Evolutionary conservation across 1,139 yeast species (phyloP).

Genomic region (Yamadazyma sp.): DNA sequence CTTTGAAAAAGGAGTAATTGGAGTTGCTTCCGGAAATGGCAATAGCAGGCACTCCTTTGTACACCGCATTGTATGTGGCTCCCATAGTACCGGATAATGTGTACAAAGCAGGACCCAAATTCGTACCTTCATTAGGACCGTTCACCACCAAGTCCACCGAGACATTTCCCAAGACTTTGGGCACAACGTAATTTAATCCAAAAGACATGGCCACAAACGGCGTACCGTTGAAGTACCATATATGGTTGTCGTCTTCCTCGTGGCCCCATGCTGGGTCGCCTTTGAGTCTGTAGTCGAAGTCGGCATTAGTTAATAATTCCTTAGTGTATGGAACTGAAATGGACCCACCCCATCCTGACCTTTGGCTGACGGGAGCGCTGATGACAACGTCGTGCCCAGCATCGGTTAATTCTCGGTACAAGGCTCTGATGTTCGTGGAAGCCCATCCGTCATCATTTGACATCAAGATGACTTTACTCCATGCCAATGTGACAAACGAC

Average conservation of each 20-base stretch:
- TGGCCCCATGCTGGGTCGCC: constrained; percentile 52
- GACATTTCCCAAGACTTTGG: constrained; percentile 32
- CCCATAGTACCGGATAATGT: constrained; percentile 49
- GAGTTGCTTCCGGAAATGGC: constrained; percentile 46
- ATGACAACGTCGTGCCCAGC: constrained; percentile 57
- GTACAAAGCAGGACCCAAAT: constrained; percentile 40
- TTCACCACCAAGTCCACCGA: constrained; percentile 44
- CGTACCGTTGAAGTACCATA: constrained; percentile 53
- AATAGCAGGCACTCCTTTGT: constrained; percentile 43
- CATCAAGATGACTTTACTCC: constrained; percentile 50
- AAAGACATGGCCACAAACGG: constrained; percentile 47
- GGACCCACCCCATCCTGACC: constrained; percentile 60
- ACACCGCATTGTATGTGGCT: constrained; percentile 43
- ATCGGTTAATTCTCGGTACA: constrained; percentile 52
- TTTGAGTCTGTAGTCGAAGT: constrained; percentile 37
- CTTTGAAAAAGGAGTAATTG: constrained; percentile 44
- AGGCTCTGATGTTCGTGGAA: constrained; percentile 58
- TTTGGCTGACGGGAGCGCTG: constrained; percentile 59
- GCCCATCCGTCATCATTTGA: constrained; percentile 64
- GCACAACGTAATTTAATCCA: constrained; percentile 42
- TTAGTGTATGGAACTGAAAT: constrained; percentile 45
- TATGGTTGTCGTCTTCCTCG: constrained; percentile 39
- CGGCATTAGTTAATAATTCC: constrained; percentile 42
- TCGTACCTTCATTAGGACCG: constrained; percentile 50
- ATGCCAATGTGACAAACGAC: constrained; percentile 10